Base-by-base conservation (phyloP, 768 basidiomycete species). In the Symmetrospora coprosmae region DNA sequence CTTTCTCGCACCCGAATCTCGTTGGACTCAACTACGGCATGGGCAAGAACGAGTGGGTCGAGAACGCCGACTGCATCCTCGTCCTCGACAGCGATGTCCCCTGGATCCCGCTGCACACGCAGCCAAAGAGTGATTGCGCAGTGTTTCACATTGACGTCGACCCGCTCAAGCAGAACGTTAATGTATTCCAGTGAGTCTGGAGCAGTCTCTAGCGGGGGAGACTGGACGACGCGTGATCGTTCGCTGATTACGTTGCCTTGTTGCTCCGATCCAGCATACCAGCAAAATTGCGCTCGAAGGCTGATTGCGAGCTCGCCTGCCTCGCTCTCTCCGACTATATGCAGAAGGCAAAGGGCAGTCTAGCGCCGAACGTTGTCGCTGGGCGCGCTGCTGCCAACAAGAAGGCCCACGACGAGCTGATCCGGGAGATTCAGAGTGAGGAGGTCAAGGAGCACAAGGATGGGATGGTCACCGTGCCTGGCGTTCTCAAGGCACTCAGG, bases 11-110 rank as follows among this genome's bases (percentile, higher is more conserved):
- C 67, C 79, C 78, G 0, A 76, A 74, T 68, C 77, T 77, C 60
- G 66, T 78, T 2, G 83, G 82, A 0, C 63, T 76, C 17, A 78
- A 80, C 2, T 82, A 75, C 71, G 75, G 80, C 55, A 71, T 68
- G 0, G 72, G 75, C 1, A 78, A 80, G 45, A 76, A 78, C 27
- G 68, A 70, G 1, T 74, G 76, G 49, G 75, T 85, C 19, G 72
- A 73, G 31, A 70, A 71, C 23, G 82, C 82, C 0, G 84, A 86
- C 63, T 77, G 80, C 2, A 75, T 86, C 17, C 71, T 86, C 9
- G 72, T 84, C 17, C 61, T 86, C n/a, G 83, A 85, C 59, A 75
- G 75, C 7, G 82, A 82, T 62, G 72, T 83, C 0, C 81, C 83
- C 0, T 85, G 83, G 69, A 43, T 70, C 4, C 65, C 67, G 1